Evolutionary conservation across 2,329 filamentous ascomycete species (phyloP), one percentile per base, ranked within the genome.

Genomic region (Parastagonospora avenae): DNA sequence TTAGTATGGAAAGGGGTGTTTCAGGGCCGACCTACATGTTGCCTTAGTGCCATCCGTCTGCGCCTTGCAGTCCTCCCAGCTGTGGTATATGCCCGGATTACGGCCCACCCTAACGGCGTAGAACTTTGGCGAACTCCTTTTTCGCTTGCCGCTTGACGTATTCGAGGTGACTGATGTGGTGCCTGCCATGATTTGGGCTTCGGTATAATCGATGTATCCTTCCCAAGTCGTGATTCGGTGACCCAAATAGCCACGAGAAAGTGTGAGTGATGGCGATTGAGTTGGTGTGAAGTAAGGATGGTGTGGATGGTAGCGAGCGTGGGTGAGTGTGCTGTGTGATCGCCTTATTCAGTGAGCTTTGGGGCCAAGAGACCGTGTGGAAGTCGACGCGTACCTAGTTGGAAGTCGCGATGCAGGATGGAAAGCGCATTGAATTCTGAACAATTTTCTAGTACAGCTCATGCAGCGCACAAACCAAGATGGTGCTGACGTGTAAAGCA

Each of bases 71-170:
- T 88, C 85, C 37, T 75, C 72, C 84, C 85, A 88, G 48, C 78
- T 81, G 64, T 83, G 78, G 66, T 88, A 88, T 42, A 89, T 79
- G 8, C 85, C 86, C 4, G 86, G 85, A 37, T 73, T 76, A 55
- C 80, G 81, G 11, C 86, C 86, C 12, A 75, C 75, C 55, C 81
- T 82, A 36, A 89, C 86, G 7, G 84, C 85, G 65, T 88, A 89
- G 68, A 83, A 87, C 62, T 86, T 86, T 27, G 75, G 75, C 2
- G 77, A 73, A 2, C 67, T 59, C 56, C 82, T 76, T 68, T 86
- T 87, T 51, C 84, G 78, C 67, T 86, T 87, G 10, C 51, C 53
- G 29, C 75, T 76, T 19, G 73, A 74, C 16, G 73, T 63, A 16
- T 57, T 66, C 45, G 63, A 64, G 1, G 64, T 60, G 11, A 33